Percentiles rank a stretch among this genome's conserved stretches.
phyloP scores from a whole-genome alignment of 331 rosid genomes.

The Rhamnella rubrinervis region DNA sequence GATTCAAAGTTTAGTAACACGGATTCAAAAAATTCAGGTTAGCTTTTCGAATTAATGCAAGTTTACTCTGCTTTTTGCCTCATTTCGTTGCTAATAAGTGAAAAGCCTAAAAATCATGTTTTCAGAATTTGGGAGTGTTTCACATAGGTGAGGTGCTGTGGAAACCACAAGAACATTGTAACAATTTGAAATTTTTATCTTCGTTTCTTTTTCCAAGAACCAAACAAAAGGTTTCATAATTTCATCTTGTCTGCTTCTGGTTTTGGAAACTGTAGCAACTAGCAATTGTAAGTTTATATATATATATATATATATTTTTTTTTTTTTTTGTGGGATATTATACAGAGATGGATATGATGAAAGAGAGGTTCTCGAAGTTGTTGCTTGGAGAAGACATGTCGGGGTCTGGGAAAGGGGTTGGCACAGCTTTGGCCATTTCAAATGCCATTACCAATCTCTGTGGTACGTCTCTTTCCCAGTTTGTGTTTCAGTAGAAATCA shows the following conservation, averaged over 20 bases:
- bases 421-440: conserved; percentile 47
- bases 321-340: conserved; percentile 8
- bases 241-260: conserved; percentile 9
- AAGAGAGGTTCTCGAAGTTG: conserved; percentile 49
- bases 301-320: too few species aligned
- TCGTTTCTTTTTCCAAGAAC: background rate
- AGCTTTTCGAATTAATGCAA: conserved; percentile 1
- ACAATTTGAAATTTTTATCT: background rate
- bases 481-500: background rate
- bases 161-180: background rate
- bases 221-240: background rate
- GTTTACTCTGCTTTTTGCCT: background rate
- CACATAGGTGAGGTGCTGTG: too few species aligned
- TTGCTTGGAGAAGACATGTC: conserved; percentile 62
- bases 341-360: conserved; percentile 53
- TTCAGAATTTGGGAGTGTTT: too few species aligned
- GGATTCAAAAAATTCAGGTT: conserved; percentile 61
- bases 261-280: background rate
- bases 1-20: conserved; percentile 35
- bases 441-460: conserved; percentile 60
- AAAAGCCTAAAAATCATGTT: too few species aligned
- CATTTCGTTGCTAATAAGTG: conserved; percentile 1
- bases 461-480: conserved; percentile 27
- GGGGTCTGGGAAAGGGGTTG: conserved; percentile 55
- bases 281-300: background rate